Percentiles rank a stretch among this genome's conserved stretches.
phyloP scores from a whole-genome alignment of 2,329 filamentous ascomycete genomes.

The Colletotrichum truncatum region DNA sequence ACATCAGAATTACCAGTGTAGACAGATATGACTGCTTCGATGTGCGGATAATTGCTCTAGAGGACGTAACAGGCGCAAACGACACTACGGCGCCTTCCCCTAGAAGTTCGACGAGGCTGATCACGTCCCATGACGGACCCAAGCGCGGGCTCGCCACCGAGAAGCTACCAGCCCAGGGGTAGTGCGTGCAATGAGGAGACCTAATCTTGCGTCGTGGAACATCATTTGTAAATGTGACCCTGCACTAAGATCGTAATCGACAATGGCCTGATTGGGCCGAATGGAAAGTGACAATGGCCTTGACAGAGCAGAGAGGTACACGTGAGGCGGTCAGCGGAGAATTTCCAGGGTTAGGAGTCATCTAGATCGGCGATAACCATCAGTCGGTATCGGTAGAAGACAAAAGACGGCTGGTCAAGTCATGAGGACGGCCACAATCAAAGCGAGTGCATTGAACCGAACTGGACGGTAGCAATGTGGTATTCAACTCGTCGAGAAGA shows the following conservation, averaged over 20 bases:
- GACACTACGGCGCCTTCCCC: too few species aligned
- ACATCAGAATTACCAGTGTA: background rate
- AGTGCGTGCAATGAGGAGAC: background rate
- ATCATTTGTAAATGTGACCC: background rate
- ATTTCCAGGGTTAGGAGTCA: background rate
- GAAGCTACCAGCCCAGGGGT: background rate
- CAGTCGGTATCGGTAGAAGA: background rate
- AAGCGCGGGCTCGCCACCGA: background rate
- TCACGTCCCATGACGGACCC: background rate
- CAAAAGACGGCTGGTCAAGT: background rate
- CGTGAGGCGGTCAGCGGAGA: background rate
- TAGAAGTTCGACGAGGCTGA: background rate
- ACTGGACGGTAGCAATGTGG: background rate
- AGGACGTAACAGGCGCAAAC: too few species aligned
- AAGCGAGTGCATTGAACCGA: constrained; percentile 1
- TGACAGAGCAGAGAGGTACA: background rate
- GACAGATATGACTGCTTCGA: background rate
- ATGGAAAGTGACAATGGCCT: background rate
- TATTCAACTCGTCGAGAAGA: background rate
- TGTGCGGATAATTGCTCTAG: too few species aligned
- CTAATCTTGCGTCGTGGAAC: background rate
- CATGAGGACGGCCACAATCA: background rate
- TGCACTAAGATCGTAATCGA: background rate
- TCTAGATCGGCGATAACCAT: constrained; percentile 3
- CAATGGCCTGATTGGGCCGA: background rate